These are phyloP conservation scores for Ophiocordyceps camponoti-leonardi DNA, from an alignment of 2,329 filamentous ascomycete species.

Conservation along the genomic window DNA sequence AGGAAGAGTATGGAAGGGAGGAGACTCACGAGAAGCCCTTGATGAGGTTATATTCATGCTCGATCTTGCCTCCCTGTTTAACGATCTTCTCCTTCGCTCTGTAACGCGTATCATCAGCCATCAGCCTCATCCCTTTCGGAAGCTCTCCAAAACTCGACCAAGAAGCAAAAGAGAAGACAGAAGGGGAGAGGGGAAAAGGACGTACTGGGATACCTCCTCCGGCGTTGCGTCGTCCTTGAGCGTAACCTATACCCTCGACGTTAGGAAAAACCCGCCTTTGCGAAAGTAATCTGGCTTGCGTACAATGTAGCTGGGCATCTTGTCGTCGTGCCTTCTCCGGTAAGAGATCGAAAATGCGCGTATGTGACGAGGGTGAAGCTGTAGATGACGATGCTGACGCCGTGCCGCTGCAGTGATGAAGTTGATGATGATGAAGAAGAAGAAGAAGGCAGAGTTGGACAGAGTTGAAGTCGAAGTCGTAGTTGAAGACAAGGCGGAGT, in stretches of 20 bases:
- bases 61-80: constrained; percentile 69
- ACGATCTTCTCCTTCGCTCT: constrained; percentile 69
- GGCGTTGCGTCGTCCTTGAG: constrained; percentile 53
- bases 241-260: constrained; percentile 45
- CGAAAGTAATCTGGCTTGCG: neutral
- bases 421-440: no score
- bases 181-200: no score
- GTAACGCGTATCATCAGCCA: no score
- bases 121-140: no score
- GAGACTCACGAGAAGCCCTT: constrained; percentile 76
- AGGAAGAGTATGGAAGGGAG: no score
- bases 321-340: neutral
- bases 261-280: no score
- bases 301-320: neutral
- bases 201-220: constrained; percentile 52
- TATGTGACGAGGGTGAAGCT: neutral
- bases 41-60: constrained; percentile 70
- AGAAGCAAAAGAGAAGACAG: no score
- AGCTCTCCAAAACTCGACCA: no score
- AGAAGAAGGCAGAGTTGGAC: no score
- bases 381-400: neutral
- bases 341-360: neutral
- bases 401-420: neutral
- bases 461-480: no score
- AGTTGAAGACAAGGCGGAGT: no score